Evolutionary conservation across 768 basidiomycete genomes (phyloP), one percentile per base, ranked within the genome.

Genomic region (Pleurotus djamor): DNA sequence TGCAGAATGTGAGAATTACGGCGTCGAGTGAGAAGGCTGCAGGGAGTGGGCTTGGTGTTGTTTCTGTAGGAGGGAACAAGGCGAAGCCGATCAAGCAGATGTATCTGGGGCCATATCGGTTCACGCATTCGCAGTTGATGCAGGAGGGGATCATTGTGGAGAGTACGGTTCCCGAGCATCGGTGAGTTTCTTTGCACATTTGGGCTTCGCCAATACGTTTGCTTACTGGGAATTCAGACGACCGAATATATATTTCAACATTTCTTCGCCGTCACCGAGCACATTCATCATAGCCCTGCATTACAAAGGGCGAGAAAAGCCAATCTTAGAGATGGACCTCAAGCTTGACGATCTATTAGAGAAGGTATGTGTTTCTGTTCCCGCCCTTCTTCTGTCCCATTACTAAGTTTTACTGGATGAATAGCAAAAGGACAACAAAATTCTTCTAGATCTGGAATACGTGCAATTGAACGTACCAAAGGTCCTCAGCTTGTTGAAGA

Each of bases 81-180:
- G 94, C 94, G 81, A 97, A 96, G 74, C 86, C 85, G 50, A 69
- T 79, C 38, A 95, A 96, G 77, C 83, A 86, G n/a, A 86, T 89
- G 44, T 89, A 92, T 8, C 83, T 96, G 41, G 96, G 96, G 4
- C 96, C 96, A 9, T 97, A 96, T 74, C 84, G 97, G 61, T 99
- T 96, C 68, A 98, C 96, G 4, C 96, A 99, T 70, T 92, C 92
- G 34, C 96, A 98, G 71, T 76, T 99, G 64, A 96, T 98, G 80
- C 98, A 97, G 76, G 96, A 98, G 76, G 96, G 95, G 10, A 96
- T 99, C 67, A 98, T 99, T 68, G 92, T 98, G 52, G 95, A 98
- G 72, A 97, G 95, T 70, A 98, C 98, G 72, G 96, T 99, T 21
- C 96, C 96, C 8, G 96, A 99, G 71, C 97, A 96, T 69, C 82